Evolutionary conservation across 768 basidiomycete genomes (phyloP), one percentile per base, ranked within the genome.

Genomic region (Hysterangium stoloniferum): DNA sequence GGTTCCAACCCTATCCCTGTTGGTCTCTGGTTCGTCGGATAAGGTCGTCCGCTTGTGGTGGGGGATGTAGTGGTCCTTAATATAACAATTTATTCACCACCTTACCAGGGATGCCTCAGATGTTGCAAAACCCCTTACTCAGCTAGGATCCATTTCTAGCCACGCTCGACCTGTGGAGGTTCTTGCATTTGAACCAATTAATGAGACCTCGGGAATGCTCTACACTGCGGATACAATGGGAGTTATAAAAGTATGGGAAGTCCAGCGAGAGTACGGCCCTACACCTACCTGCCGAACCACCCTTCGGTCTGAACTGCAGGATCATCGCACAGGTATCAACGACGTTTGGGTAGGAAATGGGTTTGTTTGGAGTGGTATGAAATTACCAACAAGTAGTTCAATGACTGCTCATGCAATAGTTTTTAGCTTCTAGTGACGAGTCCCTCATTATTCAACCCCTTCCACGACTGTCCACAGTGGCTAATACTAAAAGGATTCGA

Each of bases 181-280:
- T 53, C 64, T 96, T 11, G 75, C 78, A 33, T 84, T 76, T n/a
- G 69, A 71, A 52, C 57, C 66, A 12, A 56, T 68, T 33, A 76
- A 79, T 3, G 70, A 68, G n/a, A 62, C 61, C 9, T 66, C 70
- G 17, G 76, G 69, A 0, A 67, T 74, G 24, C 66, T 98, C 4
- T 88, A 84, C 62, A 90, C 91, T 0, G 90, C 79, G 6, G 95
- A 98, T 64, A 94, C 89, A 3, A 87, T 98, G 83, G 96, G 95
- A 2, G 63, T 86, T 7, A 80, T 97, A 62, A 87, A 84, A 53
- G 66, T 80, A 25, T 99, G 94, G 94, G 67, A 76, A 22, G 60
- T 95, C 44, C 66, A 66, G 40, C 65, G 61, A 47, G 76, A 76
- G 56, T 72, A 73, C 1, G 67, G 60, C 17, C 54, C 58, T 1